Base-by-base conservation (phyloP, 495 filamentous ascomycete species). In the Aspergillus mulundensis region DNA sequence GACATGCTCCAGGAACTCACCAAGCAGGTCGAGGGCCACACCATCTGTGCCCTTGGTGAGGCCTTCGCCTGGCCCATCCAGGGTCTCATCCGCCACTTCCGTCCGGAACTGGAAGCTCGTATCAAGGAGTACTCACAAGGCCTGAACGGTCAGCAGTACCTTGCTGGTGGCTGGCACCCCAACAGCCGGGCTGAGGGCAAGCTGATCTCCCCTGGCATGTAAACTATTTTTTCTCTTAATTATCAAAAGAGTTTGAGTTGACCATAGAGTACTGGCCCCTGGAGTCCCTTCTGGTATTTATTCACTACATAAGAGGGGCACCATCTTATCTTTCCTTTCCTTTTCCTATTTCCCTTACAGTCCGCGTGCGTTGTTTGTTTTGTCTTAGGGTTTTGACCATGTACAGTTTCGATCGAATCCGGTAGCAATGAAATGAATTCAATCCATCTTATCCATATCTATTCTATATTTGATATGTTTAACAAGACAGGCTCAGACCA, bases 1-100 rank as follows among this genome's bases (percentile, higher is more conserved):
- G 94, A 98, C 72, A 98, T 98, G 94, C 82, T 98, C 57, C 94
- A 97, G 78, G 94, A 98, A 79, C 76, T 98, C 57, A 98, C 94
- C 51, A 97, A 97, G 81, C 95, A 97, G 77, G 94, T 98, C 48
- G 94, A 98, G 78, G 94, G 94, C 15, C 94, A 97, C 77, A 96
- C 94, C 14, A 98, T 98, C 59, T 98, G 94, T 75, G 94, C 94
- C 70, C 78, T 98, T 56, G 94, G 94, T 56, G 94, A 98, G 77
- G 94, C 94, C 41, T 98, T 98, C 63, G 91, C 94, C 57, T 98
- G 94, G 94, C 94, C 94, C 62, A 84, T 97, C 63, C 94, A 98
- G 77, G 94, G 94, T 69, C 81, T 98, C 59, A 97, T 98, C 74
- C 85, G 94, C 60, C 94, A 98, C 75, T 98, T 98, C 79, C 81